Conservation (phyloP, 164 flowering plant genomes). For the Annona squamosa region DNA sequence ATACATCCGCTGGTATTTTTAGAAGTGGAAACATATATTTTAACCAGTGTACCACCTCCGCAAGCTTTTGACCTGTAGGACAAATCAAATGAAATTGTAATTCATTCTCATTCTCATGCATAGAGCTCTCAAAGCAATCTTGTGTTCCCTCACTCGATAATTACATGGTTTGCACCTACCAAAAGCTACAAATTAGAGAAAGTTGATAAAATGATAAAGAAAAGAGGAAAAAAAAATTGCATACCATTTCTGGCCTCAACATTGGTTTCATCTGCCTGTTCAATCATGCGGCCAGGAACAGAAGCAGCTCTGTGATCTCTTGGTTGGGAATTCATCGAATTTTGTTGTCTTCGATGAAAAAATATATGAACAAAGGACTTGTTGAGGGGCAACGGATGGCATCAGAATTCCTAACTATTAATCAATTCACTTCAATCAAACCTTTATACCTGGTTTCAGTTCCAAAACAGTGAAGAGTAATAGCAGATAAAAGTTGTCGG, state of each 20-base stretch:
- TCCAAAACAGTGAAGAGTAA: neutral
- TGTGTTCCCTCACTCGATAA: too few species aligned
- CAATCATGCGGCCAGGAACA: neutral
- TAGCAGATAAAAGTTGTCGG: too few species aligned
- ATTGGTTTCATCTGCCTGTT: neutral
- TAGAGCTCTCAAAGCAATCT: neutral
- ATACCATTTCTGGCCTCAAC: neutral
- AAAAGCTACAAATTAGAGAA: too few species aligned
- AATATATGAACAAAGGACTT: neutral
- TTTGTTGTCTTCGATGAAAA: neutral
- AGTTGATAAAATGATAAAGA: neutral
- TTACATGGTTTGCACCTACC: too few species aligned
- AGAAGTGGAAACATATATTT: conserved; percentile 42
- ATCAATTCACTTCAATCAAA: neutral
- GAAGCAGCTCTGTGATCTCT: neutral
- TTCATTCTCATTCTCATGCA: neutral
- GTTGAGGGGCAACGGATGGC: neutral
- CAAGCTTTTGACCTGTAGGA: neutral
- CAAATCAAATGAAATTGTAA: neutral
- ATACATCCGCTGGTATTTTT: conserved; percentile 43
- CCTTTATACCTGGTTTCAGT: neutral
- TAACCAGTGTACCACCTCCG: conserved; percentile 54
- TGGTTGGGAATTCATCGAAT: neutral
- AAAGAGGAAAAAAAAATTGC: neutral
- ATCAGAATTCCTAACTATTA: neutral